Base-by-base conservation (phyloP, 352 stramenopile species). In the Pythium monospermum region DNA sequence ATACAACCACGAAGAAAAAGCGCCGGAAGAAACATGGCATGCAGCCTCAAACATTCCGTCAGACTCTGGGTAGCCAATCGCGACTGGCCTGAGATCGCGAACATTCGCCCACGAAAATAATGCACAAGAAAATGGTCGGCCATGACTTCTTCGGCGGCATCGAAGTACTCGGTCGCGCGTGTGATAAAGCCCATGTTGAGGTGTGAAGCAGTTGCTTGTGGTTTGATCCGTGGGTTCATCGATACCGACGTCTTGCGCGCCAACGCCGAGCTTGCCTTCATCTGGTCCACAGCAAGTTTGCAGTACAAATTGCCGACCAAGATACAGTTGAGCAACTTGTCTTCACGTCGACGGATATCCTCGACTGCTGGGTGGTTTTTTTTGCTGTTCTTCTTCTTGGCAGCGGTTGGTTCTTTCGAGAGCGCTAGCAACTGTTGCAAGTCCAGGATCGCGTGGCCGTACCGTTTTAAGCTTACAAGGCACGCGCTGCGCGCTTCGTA, bases 281-380 rank as follows among this genome's bases (percentile, higher is more conserved):
- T 61, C n/a, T 83, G 60, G 26, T 83, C 68, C 11, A 80, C 62
- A 5, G 71, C 69, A 0, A 78, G 40, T 16, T 83, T 70, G 33
- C 69, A 84, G 57, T 86, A 80, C 21, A 86, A 49, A 37, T 83
- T 86, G 2, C 68, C 75, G 0, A 86, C 64, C 19, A 78, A 44
- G 2, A 83, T 33, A 19, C 59, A 66, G 37, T 71, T 70, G 4
- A 86, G 45, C 4, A 76, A 27, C 0, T 55, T 22, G 5, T 77
- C 65, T 6, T 72, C 49, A 6, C 64, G 44, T 2, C 51, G 44
- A 6, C 32, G 46, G 27, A 45, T 28, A 13, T 63, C 45, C 1
- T 65, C 47, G 0, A n/a, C 16, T 4, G 19, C 22, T 7, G n/a
- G n/a, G n/a, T n/a, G n/a, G n/a, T n/a, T n/a, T n/a, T n/a, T n/a